phyloP scores from a whole-genome alignment of 2,329 filamentous ascomycete genomes.

The Elsinoe arachidis region DNA sequence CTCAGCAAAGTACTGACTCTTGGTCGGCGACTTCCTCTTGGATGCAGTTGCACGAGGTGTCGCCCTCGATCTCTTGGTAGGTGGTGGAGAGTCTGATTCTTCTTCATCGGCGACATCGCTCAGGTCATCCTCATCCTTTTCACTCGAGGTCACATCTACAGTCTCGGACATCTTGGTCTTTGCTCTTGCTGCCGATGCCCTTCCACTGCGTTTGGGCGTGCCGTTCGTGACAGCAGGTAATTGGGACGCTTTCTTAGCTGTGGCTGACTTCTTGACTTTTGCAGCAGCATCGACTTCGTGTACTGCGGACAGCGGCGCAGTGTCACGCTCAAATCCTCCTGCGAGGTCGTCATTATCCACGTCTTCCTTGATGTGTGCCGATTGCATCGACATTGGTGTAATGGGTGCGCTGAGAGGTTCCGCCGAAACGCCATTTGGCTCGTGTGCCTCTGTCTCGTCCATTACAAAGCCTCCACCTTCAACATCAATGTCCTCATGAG shows the following conservation, averaged over 20 bases:
- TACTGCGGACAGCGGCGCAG: no score
- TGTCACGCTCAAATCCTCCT: no score
- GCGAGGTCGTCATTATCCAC: background rate
- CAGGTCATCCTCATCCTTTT: constrained; percentile 17
- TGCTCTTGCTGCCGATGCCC: constrained; percentile 10
- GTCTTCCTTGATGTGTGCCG: constrained; percentile 19
- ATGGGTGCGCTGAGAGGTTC: constrained; percentile 20
- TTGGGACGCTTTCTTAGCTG: no score
- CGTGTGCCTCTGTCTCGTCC: constrained; percentile 28
- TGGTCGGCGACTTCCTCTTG: constrained; percentile 1
- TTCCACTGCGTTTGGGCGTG: constrained; percentile 5
- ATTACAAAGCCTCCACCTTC: constrained; percentile 31
- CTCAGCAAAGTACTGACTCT: constrained; percentile 3
- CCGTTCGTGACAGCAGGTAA: background rate
- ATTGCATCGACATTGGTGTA: constrained; percentile 30
- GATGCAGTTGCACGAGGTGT: background rate
- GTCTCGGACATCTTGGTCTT: constrained; percentile 13
- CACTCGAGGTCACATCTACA: constrained; percentile 17
- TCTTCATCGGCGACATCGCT: background rate
- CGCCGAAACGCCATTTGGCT: constrained; percentile 20
- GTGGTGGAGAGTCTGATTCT: background rate
- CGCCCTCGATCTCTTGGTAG: background rate
- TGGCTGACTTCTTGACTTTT: no score
- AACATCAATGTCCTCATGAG: constrained; percentile 18
- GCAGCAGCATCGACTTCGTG: no score